A percentile compares a stretch with the other conserved stretches of the same genome.
These are phyloP conservation scores for Pythium graminicola DNA, from an alignment of 352 stramenopile species.

Conservation along the genomic window DNA sequence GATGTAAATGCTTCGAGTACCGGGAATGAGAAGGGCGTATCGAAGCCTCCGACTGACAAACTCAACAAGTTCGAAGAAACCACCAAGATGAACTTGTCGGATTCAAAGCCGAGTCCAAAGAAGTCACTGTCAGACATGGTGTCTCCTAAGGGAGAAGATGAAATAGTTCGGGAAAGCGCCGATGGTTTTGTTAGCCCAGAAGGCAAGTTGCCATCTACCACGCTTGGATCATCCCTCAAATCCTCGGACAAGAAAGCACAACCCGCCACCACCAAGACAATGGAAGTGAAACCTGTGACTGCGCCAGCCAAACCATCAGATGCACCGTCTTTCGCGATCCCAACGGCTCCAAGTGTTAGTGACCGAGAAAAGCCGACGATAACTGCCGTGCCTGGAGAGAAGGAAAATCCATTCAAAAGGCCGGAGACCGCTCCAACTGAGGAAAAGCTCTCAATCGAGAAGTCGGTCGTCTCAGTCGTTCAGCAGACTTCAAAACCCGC, in stretches of 20 bases:
- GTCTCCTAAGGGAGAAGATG: slow-evolving; percentile 9
- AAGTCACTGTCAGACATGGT: slow-evolving; percentile 21
- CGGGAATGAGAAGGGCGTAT: neutral
- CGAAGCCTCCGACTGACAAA: neutral
- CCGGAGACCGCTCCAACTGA: neutral
- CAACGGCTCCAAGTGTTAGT: too few relatives aligned
- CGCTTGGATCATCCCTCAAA: slow-evolving; percentile 2
- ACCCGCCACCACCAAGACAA: neutral
- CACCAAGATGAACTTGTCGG: neutral
- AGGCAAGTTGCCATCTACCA: slow-evolving; percentile 5
- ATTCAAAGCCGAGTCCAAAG: slow-evolving; percentile 9
- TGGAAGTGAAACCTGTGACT: neutral
- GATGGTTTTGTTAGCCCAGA: slow-evolving; percentile 25
- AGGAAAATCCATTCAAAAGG: neutral
- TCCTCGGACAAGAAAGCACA: slow-evolving; percentile 5
- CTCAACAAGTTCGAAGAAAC: neutral
- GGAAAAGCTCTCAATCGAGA: neutral
- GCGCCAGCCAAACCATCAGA: neutral
- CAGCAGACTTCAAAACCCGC: neutral
- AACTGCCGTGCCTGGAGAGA: neutral
- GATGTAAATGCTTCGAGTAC: neutral
- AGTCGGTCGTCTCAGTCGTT: neutral
- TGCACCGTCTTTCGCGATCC: neutral
- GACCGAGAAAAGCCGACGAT: neutral
- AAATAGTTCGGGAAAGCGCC: slow-evolving; percentile 61